Evolutionary conservation across 495 filamentous ascomycete species (phyloP).

Genomic region (Penicillium canariense): DNA sequence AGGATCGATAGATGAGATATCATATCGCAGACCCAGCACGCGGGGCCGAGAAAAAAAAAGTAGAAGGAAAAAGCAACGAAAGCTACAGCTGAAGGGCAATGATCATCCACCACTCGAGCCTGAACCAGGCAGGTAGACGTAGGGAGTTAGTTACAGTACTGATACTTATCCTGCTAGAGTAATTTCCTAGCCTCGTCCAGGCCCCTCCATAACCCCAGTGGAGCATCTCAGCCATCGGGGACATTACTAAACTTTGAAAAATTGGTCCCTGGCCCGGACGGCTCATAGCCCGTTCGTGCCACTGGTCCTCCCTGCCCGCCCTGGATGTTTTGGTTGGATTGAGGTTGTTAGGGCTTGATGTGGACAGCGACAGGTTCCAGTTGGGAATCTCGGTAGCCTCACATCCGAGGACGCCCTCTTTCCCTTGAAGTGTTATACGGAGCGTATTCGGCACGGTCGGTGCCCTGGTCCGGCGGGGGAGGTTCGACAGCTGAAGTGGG

Average conservation of each 20-base stretch:
- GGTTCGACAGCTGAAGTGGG: constrained; percentile 6
- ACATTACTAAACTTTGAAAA: constrained; percentile 2
- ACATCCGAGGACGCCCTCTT: too few species aligned
- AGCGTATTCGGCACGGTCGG: not conserved
- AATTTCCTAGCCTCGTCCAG: not conserved
- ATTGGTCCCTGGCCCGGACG: not conserved
- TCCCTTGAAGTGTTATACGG: not conserved
- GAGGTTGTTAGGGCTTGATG: not conserved
- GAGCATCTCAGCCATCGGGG: not conserved
- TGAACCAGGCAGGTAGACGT: not conserved
- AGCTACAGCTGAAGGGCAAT: not conserved
- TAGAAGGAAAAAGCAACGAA: not conserved
- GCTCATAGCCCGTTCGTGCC: not conserved
- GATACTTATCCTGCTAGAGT: not conserved
- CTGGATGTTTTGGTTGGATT: not conserved
- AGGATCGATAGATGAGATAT: constrained; percentile 5
- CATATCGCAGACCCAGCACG: not conserved
- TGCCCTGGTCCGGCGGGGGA: not conserved
- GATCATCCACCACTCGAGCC: not conserved
- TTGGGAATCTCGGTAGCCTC: too few species aligned
- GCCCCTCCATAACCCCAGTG: not conserved
- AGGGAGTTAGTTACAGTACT: not conserved
- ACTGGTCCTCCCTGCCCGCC: not conserved
- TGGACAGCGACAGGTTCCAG: too few species aligned
- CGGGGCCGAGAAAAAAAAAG: not conserved